Evolutionary conservation across 495 filamentous ascomycete species (phyloP).

Genomic region (Podospora pseudocomata): DNA sequence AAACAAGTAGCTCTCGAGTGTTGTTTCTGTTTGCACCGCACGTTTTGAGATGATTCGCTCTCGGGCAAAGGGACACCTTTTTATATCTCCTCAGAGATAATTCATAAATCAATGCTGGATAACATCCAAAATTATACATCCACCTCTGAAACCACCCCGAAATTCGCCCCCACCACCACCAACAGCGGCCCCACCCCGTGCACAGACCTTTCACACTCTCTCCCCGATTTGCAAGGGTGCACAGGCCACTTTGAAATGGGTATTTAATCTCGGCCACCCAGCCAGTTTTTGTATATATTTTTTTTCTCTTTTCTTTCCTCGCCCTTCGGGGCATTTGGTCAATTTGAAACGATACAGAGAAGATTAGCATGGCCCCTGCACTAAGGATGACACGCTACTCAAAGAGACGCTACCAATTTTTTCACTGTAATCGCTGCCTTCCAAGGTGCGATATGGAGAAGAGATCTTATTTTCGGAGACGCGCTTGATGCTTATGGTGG

Average conservation of each 20-base stretch:
- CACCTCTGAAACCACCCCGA: background rate
- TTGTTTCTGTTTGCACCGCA: background rate
- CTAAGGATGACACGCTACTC: slow-evolving; percentile 99
- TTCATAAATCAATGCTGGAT: no score
- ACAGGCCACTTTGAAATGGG: slow-evolving; percentile 15
- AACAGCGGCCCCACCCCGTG: background rate
- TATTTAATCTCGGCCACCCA: slow-evolving; percentile 15
- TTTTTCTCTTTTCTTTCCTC: slow-evolving; percentile 28
- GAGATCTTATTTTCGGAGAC: background rate
- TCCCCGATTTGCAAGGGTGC: slow-evolving; percentile 21
- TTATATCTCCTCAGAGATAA: no score
- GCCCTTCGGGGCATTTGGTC: slow-evolving; percentile 38
- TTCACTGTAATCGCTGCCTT: slow-evolving; percentile 31
- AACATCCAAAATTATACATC: no score
- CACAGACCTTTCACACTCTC: background rate
- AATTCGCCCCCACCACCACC: background rate
- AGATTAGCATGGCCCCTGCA: slow-evolving; percentile 99
- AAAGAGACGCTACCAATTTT: slow-evolving; percentile 93
- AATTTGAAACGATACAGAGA: slow-evolving; percentile 59
- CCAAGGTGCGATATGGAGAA: background rate
- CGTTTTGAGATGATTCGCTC: background rate
- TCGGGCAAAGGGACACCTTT: no score
- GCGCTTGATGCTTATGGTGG: background rate
- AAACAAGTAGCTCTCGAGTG: no score
- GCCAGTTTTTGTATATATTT: slow-evolving; percentile 13